These are phyloP conservation scores for Sequoiadendron giganteum DNA, from an alignment of 75 land plant species.

Conservation along the genomic window DNA sequence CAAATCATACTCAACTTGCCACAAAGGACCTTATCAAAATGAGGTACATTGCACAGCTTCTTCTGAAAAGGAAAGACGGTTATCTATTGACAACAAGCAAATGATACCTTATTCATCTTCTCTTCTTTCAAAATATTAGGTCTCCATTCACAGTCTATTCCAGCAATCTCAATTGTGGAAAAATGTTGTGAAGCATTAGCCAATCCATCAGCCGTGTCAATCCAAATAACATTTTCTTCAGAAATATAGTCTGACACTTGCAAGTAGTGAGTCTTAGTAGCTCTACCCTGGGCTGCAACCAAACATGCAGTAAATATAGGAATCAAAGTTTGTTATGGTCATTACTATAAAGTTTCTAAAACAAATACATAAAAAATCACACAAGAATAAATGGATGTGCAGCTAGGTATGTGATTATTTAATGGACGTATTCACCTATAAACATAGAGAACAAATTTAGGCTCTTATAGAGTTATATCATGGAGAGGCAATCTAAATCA, in stretches of 20 bases:
- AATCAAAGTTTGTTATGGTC: not conserved
- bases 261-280: not conserved
- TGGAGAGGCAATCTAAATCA: not conserved
- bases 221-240: conserved; percentile 7
- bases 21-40: not conserved
- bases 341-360: not conserved
- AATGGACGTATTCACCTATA: not conserved
- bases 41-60: not conserved
- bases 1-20: not conserved
- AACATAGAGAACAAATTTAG: not conserved
- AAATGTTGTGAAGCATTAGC: not conserved
- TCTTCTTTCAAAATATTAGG: not conserved
- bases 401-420: not conserved
- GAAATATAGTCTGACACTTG: not conserved
- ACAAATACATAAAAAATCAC: not conserved
- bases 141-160: conserved; percentile 13
- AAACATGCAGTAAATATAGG: not conserved
- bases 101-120: conserved; percentile 8
- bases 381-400: not conserved
- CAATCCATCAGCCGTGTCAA: conserved; percentile 8
- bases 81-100: not conserved
- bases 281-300: conserved; percentile 1
- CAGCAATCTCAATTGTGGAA: not conserved
- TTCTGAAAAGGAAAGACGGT: not conserved
- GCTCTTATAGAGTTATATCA: not conserved